Conservation (phyloP, 2,329 filamentous ascomycete genomes). For the Ophiostoma australiae region DNA sequence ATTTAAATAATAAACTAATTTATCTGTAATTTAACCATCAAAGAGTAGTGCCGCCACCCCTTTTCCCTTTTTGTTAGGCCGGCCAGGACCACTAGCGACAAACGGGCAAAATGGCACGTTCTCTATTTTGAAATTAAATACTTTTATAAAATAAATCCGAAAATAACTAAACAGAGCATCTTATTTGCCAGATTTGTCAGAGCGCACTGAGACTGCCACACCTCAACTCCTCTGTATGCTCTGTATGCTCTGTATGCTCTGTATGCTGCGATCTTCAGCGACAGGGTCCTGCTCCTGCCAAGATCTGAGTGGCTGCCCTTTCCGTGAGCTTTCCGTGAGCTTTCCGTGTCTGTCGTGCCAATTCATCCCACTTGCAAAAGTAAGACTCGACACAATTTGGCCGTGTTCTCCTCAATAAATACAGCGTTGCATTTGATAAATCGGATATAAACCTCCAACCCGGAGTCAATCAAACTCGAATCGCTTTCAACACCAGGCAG, state of each 20-base stretch:
- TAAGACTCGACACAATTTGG: neutral
- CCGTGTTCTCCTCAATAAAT: neutral
- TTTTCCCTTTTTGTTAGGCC: neutral
- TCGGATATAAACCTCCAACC: neutral
- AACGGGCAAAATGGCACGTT: constrained; percentile 3
- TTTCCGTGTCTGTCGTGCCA: too few relatives aligned
- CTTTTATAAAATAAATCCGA: neutral
- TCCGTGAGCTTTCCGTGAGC: too few relatives aligned
- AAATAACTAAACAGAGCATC: neutral
- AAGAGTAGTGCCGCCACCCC: neutral
- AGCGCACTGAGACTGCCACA: neutral
- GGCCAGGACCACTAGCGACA: neutral
- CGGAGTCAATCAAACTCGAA: neutral
- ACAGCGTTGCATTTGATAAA: neutral
- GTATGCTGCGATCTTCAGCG: neutral
- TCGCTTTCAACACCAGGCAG: neutral
- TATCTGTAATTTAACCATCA: neutral
- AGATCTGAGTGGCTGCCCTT: too few relatives aligned
- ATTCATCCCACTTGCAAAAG: too few relatives aligned
- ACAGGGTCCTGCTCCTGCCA: too few relatives aligned
- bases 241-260: neutral
- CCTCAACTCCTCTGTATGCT: too few relatives aligned
- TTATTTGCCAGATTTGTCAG: neutral
- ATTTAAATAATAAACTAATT: neutral
- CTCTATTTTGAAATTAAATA: neutral